Evolutionary conservation across 1,139 yeast genomes (phyloP), one percentile per base, ranked within the genome.

Genomic region (Pichia sp.): DNA sequence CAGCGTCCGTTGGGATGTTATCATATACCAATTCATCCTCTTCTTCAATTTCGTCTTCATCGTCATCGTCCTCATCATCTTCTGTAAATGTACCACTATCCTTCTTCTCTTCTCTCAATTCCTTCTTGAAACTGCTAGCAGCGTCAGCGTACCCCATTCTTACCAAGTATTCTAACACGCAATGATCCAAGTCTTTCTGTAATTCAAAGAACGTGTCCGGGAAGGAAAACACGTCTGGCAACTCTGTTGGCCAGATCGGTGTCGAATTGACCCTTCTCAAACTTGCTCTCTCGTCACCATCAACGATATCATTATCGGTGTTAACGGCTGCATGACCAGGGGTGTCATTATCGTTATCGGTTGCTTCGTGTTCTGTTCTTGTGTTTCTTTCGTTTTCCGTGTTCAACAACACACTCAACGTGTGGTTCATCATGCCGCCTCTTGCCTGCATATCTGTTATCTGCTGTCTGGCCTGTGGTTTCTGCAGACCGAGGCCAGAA

Each of bases 101-200:
- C 18, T 12, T 14, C 8, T n/a, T 27, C 15, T 18, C 31, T 17
- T 19, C 15, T 7, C 34, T 24, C 11, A 31, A 15, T 17, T 50
- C 53, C 9, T 40, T 22, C 3, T 34, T 20, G 33, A 48, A 51
- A 1, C 38, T 19, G 3, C 37, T 21, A 1, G 50, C 52, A 3
- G 54, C 52, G 12, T 47, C 32, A 1, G 47, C 48, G 32, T 48
- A 48, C 3, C 54, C 54, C 51, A 48, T 46, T 11, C 39, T 37
- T 9, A 46, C 38, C 28, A 51, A 39, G 19, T 51, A 49, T 11
- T 46, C 40, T 10, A 46, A 19, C 6, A 51, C 48, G 2, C 48
- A 27, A 14, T 49, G 33, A 14, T 47, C 41, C 9, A 51, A 11
- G 20, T 44, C 47, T 14, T 43, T 34, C 21, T 51, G 54, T 15